Evolutionary conservation across 129 eudicot species (phyloP).

Genomic region (Ambrosia trifida): DNA sequence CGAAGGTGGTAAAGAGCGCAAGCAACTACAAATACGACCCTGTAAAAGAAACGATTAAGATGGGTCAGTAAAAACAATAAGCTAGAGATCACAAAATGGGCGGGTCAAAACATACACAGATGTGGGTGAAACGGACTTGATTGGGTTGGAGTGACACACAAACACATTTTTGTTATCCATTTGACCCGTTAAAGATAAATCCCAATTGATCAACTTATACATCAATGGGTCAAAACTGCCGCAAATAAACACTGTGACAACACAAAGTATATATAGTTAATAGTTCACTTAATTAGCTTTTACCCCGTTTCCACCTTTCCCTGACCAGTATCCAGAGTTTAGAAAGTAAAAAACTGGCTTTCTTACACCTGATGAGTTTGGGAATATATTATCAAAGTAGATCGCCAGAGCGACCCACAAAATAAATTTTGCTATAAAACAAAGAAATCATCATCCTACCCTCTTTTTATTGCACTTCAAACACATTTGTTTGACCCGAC

Average conservation of each 20-base stretch:
- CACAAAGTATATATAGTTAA: not conserved
- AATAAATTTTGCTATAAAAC: constrained; percentile 53
- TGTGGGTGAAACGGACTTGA: not conserved
- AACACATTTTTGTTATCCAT: not conserved
- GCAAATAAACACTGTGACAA: not conserved
- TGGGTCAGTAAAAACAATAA: constrained; percentile 2
- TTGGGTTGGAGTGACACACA: not conserved
- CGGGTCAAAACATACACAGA: not conserved
- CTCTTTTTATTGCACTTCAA: constrained; percentile 22
- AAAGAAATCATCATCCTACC: constrained; percentile 52
- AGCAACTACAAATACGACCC: constrained; percentile 74
- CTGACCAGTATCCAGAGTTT: constrained; percentile 92
- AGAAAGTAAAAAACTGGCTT: constrained; percentile 78
- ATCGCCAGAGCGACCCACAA: constrained; percentile 80
- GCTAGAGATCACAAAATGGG: constrained; percentile 1
- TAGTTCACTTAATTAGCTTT: constrained; percentile 47
- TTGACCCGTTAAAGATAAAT: constrained; percentile 9
- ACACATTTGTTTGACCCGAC: constrained; percentile 42
- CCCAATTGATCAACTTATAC: not conserved
- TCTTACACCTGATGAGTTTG: constrained; percentile 73
- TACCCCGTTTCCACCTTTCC: constrained; percentile 67
- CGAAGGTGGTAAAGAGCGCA: constrained; percentile 47
- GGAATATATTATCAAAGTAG: constrained; percentile 80
- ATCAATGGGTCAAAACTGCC: constrained; percentile 3
- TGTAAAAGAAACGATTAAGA: constrained; percentile 42